Base-by-base conservation (phyloP, 176 grass and related monocot species). In the Puccinellia tenuiflora region DNA sequence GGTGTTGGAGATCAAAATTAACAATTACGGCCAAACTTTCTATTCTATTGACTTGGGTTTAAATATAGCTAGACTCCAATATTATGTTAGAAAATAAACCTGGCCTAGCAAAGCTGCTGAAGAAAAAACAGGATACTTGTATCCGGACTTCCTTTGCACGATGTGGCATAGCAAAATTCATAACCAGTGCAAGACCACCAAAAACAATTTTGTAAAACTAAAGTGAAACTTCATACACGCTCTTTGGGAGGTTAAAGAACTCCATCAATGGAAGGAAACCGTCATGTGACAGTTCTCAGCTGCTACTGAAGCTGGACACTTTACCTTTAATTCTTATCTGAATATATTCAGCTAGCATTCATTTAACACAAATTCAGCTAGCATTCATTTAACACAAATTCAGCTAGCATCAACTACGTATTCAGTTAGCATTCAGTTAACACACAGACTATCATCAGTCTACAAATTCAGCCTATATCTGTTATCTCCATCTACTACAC, bases 41-140 rank as follows among this genome's bases (percentile, higher is more conserved):
- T 39, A 39, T 39, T 39, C 38, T 39, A 39, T 39, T 39, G 38
- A 39, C 45, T 47, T 47, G 12, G 9, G 45, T 5, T 47, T 39
- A 39, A 59, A 79, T 62, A 83, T 66, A 79, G 24, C 73, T 45
- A 73, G 17, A 56, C 17, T 37, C 22, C 18, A 86, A 21, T 1
- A 83, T 79, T 51, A 79, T 40, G 53, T 12, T 6, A 83, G 51
- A 29, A 85, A 70, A 50, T 46, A 80, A 88, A 97, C 94, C 94
- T 97, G 63, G 94, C 89, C 75, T 39, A 3, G 38, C 38, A 39
- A 39, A 39, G 38, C 38, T 39, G 38, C 38, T 39, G 38, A 39
- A 39, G 88, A 85, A 78, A 80, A 97, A 94, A 81, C 77, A 87
- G 13, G 94, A 90, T 73, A 89, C 88, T 84, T 97, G 94, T 92